These are phyloP conservation scores for Aspergillus quadrilineatus DNA, from an alignment of 2,329 filamentous ascomycete species.

Conservation along the genomic window DNA sequence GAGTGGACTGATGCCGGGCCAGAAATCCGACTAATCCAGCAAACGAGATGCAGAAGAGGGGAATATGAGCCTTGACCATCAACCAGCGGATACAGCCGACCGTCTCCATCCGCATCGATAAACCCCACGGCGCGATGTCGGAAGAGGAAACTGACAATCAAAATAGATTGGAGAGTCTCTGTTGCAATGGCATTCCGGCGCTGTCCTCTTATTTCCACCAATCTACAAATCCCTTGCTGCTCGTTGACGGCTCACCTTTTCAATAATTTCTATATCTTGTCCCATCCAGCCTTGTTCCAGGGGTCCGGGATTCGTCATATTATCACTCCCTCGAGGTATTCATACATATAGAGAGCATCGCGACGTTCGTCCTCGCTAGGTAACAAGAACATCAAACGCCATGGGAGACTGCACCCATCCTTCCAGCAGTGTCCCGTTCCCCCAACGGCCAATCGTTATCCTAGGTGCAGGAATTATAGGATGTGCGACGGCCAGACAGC, in stretches of 20 bases:
- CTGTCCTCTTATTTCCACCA: not conserved
- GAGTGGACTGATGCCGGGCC: too few species aligned
- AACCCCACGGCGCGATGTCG: not conserved
- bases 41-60: too few species aligned
- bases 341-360: not conserved
- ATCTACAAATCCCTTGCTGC: not conserved
- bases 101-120: not conserved
- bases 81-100: constrained; percentile 6
- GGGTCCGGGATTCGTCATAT: not conserved
- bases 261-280: not conserved
- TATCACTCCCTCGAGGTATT: too few species aligned
- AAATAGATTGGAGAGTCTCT: not conserved
- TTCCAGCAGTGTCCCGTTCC: constrained; percentile 32
- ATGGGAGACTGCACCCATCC: constrained; percentile 23
- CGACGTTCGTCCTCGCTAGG: not conserved
- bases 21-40: too few species aligned
- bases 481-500: constrained; percentile 37
- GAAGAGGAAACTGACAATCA: not conserved
- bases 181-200: not conserved
- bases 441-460: constrained; percentile 37
- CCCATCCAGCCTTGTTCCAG: not conserved
- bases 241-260: not conserved
- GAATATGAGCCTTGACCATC: too few species aligned
- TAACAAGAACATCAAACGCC: not conserved
- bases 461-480: constrained; percentile 43